Evolutionary conservation across 2,329 filamentous ascomycete genomes (phyloP).

Genomic region (Mollisiaceae sp.): DNA sequence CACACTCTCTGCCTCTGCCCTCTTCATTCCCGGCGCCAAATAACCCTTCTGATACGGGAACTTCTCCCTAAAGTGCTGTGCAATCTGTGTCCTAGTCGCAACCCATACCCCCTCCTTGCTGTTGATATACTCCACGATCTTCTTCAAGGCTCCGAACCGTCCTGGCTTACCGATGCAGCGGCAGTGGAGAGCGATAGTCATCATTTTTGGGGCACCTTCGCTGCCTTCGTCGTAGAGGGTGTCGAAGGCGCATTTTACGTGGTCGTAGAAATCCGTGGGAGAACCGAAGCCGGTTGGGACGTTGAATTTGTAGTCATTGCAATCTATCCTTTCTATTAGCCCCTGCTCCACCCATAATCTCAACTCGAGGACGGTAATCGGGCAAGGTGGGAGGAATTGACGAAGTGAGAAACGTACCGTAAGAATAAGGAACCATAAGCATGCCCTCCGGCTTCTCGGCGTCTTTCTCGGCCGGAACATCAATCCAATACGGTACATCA

Average conservation of each 20-base stretch:
- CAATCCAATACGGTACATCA: slow-evolving; percentile 61
- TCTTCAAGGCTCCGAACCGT: slow-evolving; percentile 54
- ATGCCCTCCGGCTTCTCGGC: slow-evolving; percentile 50
- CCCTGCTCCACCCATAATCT: too few relatives aligned
- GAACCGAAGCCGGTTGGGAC: slow-evolving; percentile 36
- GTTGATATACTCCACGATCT: slow-evolving; percentile 58
- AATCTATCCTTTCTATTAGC: slow-evolving; percentile 44
- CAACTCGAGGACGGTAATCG: too few relatives aligned
- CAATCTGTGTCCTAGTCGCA: slow-evolving; percentile 57
- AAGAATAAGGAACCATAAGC: slow-evolving; percentile 59
- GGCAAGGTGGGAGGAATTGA: too few relatives aligned
- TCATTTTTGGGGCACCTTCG: slow-evolving; percentile 56
- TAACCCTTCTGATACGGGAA: slow-evolving; percentile 34
- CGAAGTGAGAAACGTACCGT: slow-evolving; percentile 38
- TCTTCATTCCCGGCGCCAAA: slow-evolving; percentile 36
- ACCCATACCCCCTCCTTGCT: slow-evolving; percentile 60
- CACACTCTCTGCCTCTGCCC: slow-evolving; percentile 29
- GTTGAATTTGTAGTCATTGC: slow-evolving; percentile 50
- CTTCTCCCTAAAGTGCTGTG: slow-evolving; percentile 50
- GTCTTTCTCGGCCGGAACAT: slow-evolving; percentile 54
- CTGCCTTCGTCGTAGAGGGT: slow-evolving; percentile 53
- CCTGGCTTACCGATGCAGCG: slow-evolving; percentile 58
- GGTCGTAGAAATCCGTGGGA: slow-evolving; percentile 39
- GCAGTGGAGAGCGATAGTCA: slow-evolving; percentile 60
- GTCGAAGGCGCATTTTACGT: slow-evolving; percentile 59